Evolutionary conservation across 2,329 filamentous ascomycete species (phyloP).

Genomic region (Aspergillus sp.): DNA sequence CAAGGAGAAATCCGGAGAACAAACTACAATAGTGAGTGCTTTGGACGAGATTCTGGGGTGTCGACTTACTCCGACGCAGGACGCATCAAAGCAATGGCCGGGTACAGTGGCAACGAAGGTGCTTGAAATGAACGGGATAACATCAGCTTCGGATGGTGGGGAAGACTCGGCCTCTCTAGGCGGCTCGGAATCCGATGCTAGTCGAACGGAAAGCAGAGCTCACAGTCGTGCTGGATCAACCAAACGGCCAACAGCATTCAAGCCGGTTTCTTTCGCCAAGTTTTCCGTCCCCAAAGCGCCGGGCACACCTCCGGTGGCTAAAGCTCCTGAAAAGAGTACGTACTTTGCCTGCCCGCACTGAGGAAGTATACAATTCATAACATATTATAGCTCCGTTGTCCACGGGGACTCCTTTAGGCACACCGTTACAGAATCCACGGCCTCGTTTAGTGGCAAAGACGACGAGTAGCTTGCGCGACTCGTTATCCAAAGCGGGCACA

Average conservation of each 20-base stretch:
- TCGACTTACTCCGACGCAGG: slow-evolving; percentile 25
- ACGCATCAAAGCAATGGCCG: slow-evolving; percentile 30
- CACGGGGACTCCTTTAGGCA: slow-evolving; percentile 38
- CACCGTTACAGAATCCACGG: slow-evolving; percentile 49
- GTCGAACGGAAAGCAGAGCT: slow-evolving; percentile 52
- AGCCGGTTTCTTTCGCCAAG: slow-evolving; percentile 66
- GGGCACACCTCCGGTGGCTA: slow-evolving; percentile 51
- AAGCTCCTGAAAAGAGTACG: slow-evolving; percentile 57
- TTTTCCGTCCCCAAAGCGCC: slow-evolving; percentile 64
- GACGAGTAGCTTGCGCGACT: slow-evolving; percentile 53
- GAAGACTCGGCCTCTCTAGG: slow-evolving; percentile 45
- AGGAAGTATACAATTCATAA: slow-evolving; percentile 10
- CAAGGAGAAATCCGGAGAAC: slow-evolving; percentile 25
- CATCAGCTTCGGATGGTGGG: slow-evolving; percentile 36
- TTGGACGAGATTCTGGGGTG: slow-evolving; percentile 11
- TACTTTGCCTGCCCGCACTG: not conserved
- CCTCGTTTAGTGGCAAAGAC: slow-evolving; percentile 65
- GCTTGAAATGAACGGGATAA: slow-evolving; percentile 41
- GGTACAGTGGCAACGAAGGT: slow-evolving; percentile 36
- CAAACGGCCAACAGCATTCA: slow-evolving; percentile 64
- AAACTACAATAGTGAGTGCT: slow-evolving; percentile 32
- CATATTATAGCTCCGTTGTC: slow-evolving; percentile 31
- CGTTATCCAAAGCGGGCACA: slow-evolving; percentile 50
- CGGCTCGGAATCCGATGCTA: slow-evolving; percentile 64
- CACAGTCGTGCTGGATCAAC: slow-evolving; percentile 50